Base-by-base conservation (phyloP, 2,329 filamentous ascomycete genomes). In the Microdochium paspali region DNA sequence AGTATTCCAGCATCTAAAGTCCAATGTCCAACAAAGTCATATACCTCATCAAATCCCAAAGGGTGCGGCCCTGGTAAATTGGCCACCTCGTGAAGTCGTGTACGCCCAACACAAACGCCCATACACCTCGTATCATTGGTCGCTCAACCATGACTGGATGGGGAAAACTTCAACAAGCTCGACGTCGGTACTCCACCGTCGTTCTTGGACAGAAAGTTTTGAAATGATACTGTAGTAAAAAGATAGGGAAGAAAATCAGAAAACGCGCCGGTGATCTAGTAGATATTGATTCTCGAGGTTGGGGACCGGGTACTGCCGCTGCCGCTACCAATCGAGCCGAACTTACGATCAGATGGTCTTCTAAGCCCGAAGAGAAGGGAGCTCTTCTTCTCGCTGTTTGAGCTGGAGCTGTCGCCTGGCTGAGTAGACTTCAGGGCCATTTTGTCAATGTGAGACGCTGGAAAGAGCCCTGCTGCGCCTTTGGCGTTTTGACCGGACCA, bases 401-500 rank as follows among this genome's bases (percentile, higher is more conserved):
- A 51, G 44, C 58, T 63, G 24, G 47, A 55, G 7, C 49, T 46
- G 40, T 60, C 57, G n/a, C 53, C 56, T 1, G 55, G 51, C n/a
- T 57, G 50, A 6, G 55, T 44, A 3, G 55, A 56, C 50, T 53
- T 50, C 44, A 63, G 49, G 39, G 60, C 56, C 31, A 48, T 50
- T 3, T 56, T 59, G 7, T 64, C 61, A 12, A 64, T 54, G 42
- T 63, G 60, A 5, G 61, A 61, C 46, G 60, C 58, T 1, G 61
- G 61, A 50, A 64, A 63, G 30, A 64, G 51, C 13, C 61, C 61
- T 3, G 35, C 35, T 54, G 52, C 58, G 47, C 60, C 57, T 46
- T 61, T 64, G 2, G 58, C 55, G 2, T 60, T 61, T 2, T 56
- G 59, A 43, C 61, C 61, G 1, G 61, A 64, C 60, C 59, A 63